These are phyloP conservation scores for Pterocarpus santalinus DNA, from an alignment of 306 rosid species.

Conservation along the genomic window DNA sequence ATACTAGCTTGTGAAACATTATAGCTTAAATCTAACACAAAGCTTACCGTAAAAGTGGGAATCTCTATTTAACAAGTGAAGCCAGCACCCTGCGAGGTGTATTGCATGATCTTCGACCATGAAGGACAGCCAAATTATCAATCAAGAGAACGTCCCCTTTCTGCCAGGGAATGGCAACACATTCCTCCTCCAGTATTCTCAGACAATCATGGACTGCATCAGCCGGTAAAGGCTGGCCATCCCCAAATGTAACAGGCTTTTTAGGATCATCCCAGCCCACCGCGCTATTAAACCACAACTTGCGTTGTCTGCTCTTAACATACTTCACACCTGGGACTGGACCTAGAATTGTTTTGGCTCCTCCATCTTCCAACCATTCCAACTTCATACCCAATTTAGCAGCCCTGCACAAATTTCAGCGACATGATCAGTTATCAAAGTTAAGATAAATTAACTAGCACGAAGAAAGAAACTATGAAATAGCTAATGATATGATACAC, in stretches of 20 bases:
- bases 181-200: slow-evolving; percentile 67
- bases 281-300: slow-evolving; percentile 91
- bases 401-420: slow-evolving; percentile 60
- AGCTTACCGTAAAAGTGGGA: neutral
- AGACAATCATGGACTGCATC: slow-evolving; percentile 69
- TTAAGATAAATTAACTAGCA: too few relatives aligned
- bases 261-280: slow-evolving; percentile 68
- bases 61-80: slow-evolving; percentile 49
- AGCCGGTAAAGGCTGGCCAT: slow-evolving; percentile 74
- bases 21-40: too few relatives aligned
- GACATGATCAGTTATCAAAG: too few relatives aligned
- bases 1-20: neutral
- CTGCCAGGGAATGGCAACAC: slow-evolving; percentile 63
- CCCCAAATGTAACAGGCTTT: slow-evolving; percentile 85
- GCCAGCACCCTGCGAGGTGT: slow-evolving; percentile 70
- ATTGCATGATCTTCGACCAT: slow-evolving; percentile 69
- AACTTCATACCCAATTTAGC: slow-evolving; percentile 81
- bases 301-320: slow-evolving; percentile 63
- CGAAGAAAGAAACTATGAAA: too few relatives aligned
- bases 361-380: slow-evolving; percentile 81
- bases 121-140: slow-evolving; percentile 89
- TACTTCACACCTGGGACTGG: slow-evolving; percentile 78
- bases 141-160: slow-evolving; percentile 78
- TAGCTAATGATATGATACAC: too few relatives aligned
- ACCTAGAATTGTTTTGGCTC: slow-evolving; percentile 74